Evolutionary conservation across 129 eudicot species (phyloP), one percentile per base, ranked within the genome.

Genomic region (Flaveria ramosissima): DNA sequence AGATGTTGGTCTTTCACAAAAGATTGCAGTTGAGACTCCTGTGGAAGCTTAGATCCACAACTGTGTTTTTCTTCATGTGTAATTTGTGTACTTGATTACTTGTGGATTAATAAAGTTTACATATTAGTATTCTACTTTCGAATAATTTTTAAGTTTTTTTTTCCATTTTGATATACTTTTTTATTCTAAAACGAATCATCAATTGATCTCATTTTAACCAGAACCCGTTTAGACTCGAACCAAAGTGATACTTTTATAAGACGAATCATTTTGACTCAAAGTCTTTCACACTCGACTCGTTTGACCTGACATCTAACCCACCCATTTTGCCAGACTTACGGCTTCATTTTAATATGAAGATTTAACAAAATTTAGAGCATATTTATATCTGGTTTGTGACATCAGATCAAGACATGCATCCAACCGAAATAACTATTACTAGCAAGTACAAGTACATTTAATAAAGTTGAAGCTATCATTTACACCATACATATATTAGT

Each of bases 21-120:
- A 89, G 76, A 73, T 81, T 53, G 85, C 93, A 42, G 82, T 88
- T 1, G 97, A 95, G 86, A 89, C 96, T 20, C 52, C 46, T 10
- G 96, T 88, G 26, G 75, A 84, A 78, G 96, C 98, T 76, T 92
- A 89, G 77, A 61, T 59, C 21, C 53, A 42, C 30, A 32, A 45
- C 50, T 39, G 77, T 72, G 39, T 63, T 64, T 0, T 72, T 60
- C 57, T 61, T 30, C 47, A 68, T 41, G 15, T 65, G 75, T 32
- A 73, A 71, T 19, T 43, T 68, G 46, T 70, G 50, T 19, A 69
- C 36, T 74, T 62, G 4, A 68, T 19, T 17, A 19, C 24, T 55
- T 59, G 27, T 21, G 65, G 4, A 59, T 23, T 59, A 14, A 59
- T 59, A 32, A 23, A 21, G 14, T 36, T 36, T 4, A 36, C 41